Evolutionary conservation across 2,329 filamentous ascomycete genomes (phyloP).

Genomic region (Magnaporthiopsis rhizophila): DNA sequence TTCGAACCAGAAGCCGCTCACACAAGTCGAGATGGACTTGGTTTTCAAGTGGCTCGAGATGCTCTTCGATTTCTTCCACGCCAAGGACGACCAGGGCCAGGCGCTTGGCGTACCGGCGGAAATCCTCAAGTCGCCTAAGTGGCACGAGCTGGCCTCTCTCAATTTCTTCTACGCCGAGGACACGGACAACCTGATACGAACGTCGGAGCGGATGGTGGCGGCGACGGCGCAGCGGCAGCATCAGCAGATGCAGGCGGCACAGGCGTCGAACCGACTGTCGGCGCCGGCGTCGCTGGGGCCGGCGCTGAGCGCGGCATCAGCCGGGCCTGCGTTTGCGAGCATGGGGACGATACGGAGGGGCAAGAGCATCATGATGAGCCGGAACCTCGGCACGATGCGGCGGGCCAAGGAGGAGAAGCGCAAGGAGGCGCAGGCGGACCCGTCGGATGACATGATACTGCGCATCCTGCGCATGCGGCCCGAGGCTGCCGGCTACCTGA

Average conservation of each 20-base stretch:
- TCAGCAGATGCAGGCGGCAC: conserved; percentile 50
- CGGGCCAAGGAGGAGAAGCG: conserved; percentile 94
- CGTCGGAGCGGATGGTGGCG: conserved; percentile 92
- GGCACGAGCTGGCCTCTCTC: conserved; percentile 90
- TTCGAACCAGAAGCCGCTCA: conserved; percentile 74
- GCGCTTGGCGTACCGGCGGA: conserved; percentile 84
- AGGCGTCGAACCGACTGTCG: conserved; percentile 53
- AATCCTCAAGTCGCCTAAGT: conserved; percentile 93
- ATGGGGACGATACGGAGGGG: conserved; percentile 59
- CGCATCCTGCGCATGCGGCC: conserved; percentile 91
- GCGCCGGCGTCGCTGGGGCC: conserved; percentile 50
- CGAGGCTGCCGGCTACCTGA: conserved; percentile 79
- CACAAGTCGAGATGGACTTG: conserved; percentile 82
- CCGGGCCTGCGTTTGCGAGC: conserved; percentile 49
- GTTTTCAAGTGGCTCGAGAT: conserved; percentile 92
- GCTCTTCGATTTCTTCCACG: conserved; percentile 92
- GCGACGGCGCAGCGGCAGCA: conserved; percentile 71
- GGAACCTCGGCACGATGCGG: conserved; percentile 93
- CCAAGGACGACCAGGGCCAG: conserved; percentile 73
- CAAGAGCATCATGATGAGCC: conserved; percentile 84
- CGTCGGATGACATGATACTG: conserved; percentile 96
- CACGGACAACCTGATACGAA: conserved; percentile 83
- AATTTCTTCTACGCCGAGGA: conserved; percentile 99
- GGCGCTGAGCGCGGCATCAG: conserved; percentile 41
- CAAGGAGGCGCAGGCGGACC: conserved; percentile 90